A percentile compares a stretch with the other conserved stretches of the same genome.
These are phyloP conservation scores for Canariomyces notabilis DNA, from an alignment of 2,329 filamentous ascomycete species.

Conservation along the genomic window DNA sequence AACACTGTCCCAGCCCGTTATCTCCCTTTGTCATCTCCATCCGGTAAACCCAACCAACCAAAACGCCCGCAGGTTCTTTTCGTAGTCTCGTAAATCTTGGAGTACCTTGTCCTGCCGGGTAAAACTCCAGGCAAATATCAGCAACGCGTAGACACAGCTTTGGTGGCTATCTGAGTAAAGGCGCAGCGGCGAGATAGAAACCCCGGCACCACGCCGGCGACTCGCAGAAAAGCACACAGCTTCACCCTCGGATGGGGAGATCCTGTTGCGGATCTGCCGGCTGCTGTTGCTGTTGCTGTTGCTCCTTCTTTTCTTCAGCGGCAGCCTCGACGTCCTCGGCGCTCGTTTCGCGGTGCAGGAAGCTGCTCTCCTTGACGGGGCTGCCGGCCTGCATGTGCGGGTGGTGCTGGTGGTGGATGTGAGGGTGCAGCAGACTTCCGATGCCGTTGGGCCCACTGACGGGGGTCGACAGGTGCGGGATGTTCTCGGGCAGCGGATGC, in stretches of 20 bases:
- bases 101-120: not conserved
- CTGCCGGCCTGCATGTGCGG: constrained; percentile 59
- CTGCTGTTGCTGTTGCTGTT: constrained; percentile 15
- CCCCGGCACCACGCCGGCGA: no score
- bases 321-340: constrained; percentile 44
- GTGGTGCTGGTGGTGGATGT: constrained; percentile 39
- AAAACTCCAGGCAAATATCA: not conserved
- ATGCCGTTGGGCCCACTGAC: constrained; percentile 38
- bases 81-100: constrained; percentile 16
- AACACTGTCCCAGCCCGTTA: constrained; percentile 1
- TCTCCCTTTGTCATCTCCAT: constrained; percentile 9
- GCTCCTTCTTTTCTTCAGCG: constrained; percentile 15
- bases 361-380: constrained; percentile 86
- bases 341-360: constrained; percentile 77
- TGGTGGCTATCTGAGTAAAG: not conserved
- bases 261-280: constrained; percentile 8
- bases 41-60: constrained; percentile 6
- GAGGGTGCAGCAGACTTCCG: constrained; percentile 40
- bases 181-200: not conserved
- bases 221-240: not conserved
- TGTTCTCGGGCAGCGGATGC: constrained; percentile 92
- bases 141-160: not conserved
- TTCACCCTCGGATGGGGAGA: constrained; percentile 16
- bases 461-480: constrained; percentile 78
- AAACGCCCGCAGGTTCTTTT: constrained; percentile 17